These are phyloP conservation scores for Phytophthora constricta DNA, from an alignment of 352 stramenopile genomes.

Conservation along the genomic window DNA sequence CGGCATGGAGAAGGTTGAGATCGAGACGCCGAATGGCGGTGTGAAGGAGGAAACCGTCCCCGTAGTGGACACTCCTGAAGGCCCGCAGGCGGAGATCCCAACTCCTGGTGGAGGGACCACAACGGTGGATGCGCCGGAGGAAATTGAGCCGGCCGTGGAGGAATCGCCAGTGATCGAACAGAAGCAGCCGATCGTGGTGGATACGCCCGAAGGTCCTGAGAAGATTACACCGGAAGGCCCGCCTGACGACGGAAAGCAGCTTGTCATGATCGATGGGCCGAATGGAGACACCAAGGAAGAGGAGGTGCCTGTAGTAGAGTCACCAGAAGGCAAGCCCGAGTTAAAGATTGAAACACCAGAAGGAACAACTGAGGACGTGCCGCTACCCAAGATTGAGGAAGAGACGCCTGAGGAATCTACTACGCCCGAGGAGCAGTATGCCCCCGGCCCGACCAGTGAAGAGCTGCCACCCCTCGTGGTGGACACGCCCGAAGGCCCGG, in stretches of 20 bases:
- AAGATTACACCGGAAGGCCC: not conserved
- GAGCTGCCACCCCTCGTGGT: too few relatives aligned
- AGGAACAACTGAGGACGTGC: too few relatives aligned
- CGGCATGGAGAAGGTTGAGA: conserved; percentile 1
- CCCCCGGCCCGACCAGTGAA: too few relatives aligned
- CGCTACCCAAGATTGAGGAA: too few relatives aligned
- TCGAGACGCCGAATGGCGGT: conserved; percentile 7
- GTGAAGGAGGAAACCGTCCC: conserved; percentile 1
- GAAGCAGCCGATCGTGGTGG: conserved; percentile 12
- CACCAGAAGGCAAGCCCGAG: not conserved
- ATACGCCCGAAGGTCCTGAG: conserved; percentile 8
- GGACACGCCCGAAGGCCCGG: too few relatives aligned
- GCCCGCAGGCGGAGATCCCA: not conserved
- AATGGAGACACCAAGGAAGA: conserved; percentile 1
- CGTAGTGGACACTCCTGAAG: not conserved
- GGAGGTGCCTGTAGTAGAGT: conserved; percentile 6
- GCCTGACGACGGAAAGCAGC: not conserved
- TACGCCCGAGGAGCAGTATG: too few relatives aligned
- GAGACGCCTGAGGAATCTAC: too few relatives aligned
- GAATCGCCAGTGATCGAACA: too few relatives aligned
- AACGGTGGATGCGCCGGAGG: too few relatives aligned
- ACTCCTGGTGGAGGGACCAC: too few relatives aligned
- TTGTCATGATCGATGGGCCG: conserved; percentile 2
- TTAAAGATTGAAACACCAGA: not conserved
- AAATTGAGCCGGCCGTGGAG: too few relatives aligned